phyloP scores from a whole-genome alignment of 1,139 yeast species.

The Pneumocystis canis region DNA sequence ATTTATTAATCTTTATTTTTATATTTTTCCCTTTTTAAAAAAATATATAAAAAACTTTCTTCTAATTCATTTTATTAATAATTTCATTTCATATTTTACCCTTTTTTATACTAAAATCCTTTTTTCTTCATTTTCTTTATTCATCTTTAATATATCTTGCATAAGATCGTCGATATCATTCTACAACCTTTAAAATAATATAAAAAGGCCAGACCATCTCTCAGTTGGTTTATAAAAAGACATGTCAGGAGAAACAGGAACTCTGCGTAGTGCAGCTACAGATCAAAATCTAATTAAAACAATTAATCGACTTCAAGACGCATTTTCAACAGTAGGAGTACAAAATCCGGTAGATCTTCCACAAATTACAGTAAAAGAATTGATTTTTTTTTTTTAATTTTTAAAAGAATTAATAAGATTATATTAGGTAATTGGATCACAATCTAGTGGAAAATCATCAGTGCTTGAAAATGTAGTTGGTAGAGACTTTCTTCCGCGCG shows the following conservation, averaged over 20 bases:
- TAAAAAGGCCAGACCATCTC: not conserved
- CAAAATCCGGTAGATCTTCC: constrained; percentile 55
- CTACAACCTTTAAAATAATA: not conserved
- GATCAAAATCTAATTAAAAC: constrained; percentile 82
- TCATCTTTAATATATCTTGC: not conserved
- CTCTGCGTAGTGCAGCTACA: constrained; percentile 32
- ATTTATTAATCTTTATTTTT: too few relatives aligned
- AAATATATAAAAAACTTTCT: too few relatives aligned
- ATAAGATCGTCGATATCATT: not conserved
- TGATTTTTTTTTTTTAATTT: not conserved
- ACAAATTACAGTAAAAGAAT: constrained; percentile 61
- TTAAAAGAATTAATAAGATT: constrained; percentile 1
- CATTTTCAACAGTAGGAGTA: constrained; percentile 75
- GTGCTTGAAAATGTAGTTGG: constrained; percentile 91
- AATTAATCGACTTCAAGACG: constrained; percentile 83
- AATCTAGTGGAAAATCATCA: constrained; percentile 85
- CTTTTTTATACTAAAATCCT: too few relatives aligned
- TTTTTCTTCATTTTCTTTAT: not conserved
- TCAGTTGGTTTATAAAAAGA: not conserved
- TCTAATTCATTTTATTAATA: too few relatives aligned
- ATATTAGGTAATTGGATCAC: constrained; percentile 54
- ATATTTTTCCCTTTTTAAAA: too few relatives aligned
- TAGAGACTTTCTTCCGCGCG: constrained; percentile 86
- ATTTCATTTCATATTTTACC: not conserved
- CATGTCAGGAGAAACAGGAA: not conserved